These are phyloP conservation scores for Ophiostoma ips DNA, from an alignment of 2,329 filamentous ascomycete genomes.

Conservation along the genomic window DNA sequence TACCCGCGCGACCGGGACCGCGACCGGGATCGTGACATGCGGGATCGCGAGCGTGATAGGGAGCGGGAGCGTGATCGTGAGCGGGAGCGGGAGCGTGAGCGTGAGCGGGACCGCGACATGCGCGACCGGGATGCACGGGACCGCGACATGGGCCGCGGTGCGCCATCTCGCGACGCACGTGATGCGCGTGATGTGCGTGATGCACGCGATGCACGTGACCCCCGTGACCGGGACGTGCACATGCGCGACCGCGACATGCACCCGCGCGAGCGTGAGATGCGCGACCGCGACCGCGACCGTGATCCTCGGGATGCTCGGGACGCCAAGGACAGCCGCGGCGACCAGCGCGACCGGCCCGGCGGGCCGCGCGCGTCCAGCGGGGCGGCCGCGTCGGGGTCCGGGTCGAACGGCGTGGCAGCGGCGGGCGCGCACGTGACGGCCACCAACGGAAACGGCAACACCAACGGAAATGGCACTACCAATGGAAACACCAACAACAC, in stretches of 20 bases:
- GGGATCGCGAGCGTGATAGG: background rate
- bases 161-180: background rate
- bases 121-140: background rate
- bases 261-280: background rate
- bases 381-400: constrained; percentile 16
- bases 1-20: background rate
- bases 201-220: background rate
- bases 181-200: background rate
- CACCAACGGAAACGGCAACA: constrained; percentile 16
- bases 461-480: background rate
- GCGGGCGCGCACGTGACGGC: constrained; percentile 12
- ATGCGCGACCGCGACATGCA: background rate
- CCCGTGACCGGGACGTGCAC: background rate
- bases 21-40: background rate
- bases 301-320: background rate
- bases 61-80: background rate
- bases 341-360: background rate
- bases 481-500: background rate
- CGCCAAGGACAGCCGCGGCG: background rate
- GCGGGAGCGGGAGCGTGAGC: background rate
- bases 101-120: background rate
- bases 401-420: constrained; percentile 21
- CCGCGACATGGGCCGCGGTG: background rate
- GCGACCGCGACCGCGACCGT: background rate
- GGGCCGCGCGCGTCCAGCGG: background rate